Conservation (phyloP, 768 basidiomycete species). For the Suillus plorans region DNA sequence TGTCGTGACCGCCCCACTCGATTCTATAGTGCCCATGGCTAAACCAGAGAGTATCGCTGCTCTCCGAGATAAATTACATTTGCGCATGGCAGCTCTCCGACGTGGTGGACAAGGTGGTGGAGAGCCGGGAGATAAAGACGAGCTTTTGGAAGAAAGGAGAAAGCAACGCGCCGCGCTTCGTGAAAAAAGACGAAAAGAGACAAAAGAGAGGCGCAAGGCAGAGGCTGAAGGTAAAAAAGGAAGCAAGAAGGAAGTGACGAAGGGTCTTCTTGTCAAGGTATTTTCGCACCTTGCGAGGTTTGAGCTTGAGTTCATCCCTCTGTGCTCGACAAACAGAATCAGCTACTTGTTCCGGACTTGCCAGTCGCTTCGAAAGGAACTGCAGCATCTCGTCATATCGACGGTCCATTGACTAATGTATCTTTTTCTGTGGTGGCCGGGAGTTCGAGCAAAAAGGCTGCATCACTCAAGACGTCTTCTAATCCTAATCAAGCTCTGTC, state of each 20-base stretch:
- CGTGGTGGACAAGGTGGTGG: conserved; percentile 35
- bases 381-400: conserved; percentile 23
- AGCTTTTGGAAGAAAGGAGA: conserved; percentile 77
- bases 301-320: background rate
- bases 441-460: conserved; percentile 45
- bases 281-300: background rate
- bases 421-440: conserved; percentile 67
- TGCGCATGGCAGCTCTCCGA: conserved; percentile 70
- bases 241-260: conserved; percentile 37
- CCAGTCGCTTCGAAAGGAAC: conserved; percentile 18
- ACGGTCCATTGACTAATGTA: conserved; percentile 56
- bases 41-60: conserved; percentile 56
- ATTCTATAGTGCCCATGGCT: conserved; percentile 60
- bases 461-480: conserved; percentile 65
- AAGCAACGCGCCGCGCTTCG: conserved; percentile 77
- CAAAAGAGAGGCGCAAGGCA: conserved; percentile 73
- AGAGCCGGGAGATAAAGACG: conserved; percentile 71
- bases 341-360: conserved; percentile 68
- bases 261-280: conserved; percentile 35
- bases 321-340: conserved; percentile 42
- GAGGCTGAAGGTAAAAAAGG: conserved; percentile 60
- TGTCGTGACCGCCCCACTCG: conserved; percentile 4
- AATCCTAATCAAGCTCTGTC: conserved; percentile 53
- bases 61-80: conserved; percentile 73
- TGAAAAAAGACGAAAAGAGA: conserved; percentile 82